These are phyloP conservation scores for Ceraceosorus bombacis DNA, from an alignment of 1,284 basidiomycete genomes.

Conservation along the genomic window DNA sequence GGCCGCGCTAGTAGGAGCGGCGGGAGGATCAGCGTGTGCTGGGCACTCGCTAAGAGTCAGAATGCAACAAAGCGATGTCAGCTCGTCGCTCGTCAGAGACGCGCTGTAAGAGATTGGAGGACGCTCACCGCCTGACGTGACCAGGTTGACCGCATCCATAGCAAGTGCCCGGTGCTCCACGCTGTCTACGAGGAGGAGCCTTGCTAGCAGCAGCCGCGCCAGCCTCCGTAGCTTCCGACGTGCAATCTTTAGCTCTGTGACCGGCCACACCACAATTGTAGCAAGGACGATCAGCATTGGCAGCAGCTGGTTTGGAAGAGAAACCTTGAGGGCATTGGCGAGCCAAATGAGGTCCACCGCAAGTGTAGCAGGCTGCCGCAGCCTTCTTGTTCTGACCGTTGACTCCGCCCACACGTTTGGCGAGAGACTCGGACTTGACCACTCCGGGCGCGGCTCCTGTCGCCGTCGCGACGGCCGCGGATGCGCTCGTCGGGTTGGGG, in stretches of 20 bases:
- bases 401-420: constrained; percentile 2
- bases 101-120: not conserved
- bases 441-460: constrained; percentile 1
- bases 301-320: not conserved
- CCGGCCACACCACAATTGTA: constrained; percentile 45
- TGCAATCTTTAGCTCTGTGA: constrained; percentile 41
- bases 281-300: constrained; percentile 14
- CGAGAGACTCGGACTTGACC: constrained; percentile 4
- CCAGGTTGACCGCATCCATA: not conserved
- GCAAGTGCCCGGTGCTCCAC: not conserved
- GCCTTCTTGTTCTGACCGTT: constrained; percentile 4
- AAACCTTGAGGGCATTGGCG: constrained; percentile 10
- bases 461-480: constrained; percentile 1
- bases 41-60: constrained; percentile 1
- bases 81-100: not conserved
- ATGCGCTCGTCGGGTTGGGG: constrained; percentile 4
- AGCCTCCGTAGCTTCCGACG: constrained; percentile 24
- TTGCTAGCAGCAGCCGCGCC: not conserved
- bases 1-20: not conserved
- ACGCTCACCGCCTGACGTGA: not conserved
- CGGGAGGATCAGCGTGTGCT: not conserved
- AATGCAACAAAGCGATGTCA: not conserved
- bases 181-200: not conserved
- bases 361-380: constrained; percentile 9
- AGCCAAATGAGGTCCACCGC: constrained; percentile 15